Conservation (phyloP, 1,284 basidiomycete genomes). For the Tylopilus orsonianus region DNA sequence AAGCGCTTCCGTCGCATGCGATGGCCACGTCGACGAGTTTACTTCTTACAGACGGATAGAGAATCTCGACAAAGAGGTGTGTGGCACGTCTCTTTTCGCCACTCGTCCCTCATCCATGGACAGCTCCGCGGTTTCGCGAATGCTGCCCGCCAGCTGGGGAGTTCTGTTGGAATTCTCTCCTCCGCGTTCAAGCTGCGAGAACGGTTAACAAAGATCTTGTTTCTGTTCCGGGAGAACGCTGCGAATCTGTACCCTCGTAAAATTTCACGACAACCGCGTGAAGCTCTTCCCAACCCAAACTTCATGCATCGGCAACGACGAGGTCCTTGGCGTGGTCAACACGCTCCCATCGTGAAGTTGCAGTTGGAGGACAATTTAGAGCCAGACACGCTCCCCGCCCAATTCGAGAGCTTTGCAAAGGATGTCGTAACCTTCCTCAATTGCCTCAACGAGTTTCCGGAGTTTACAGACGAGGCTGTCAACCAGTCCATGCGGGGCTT, state of each 20-base stretch:
- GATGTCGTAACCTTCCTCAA: conserved; percentile 53
- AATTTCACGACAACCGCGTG: conserved; percentile 33
- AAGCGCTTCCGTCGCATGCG: conserved; percentile 8
- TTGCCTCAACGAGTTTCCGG: conserved; percentile 56
- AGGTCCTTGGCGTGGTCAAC: conserved; percentile 33
- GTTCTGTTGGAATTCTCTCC: conserved; percentile 36
- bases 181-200: conserved; percentile 37
- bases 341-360: conserved; percentile 30
- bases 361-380: conserved; percentile 33
- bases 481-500: conserved; percentile 52
- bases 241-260: conserved; percentile 35
- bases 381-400: conserved; percentile 31
- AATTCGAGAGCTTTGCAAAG: conserved; percentile 46
- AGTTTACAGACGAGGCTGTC: conserved; percentile 55
- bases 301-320: conserved; percentile 37
- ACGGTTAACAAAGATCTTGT: conserved; percentile 36
- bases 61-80: conserved; percentile 35
- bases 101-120: conserved; percentile 14
- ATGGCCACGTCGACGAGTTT: conserved; percentile 1
- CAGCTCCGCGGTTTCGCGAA: conserved; percentile 37
- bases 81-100: conserved; percentile 1
- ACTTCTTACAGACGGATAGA: conserved; percentile 30
- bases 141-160: conserved; percentile 36
- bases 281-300: conserved; percentile 36
- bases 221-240: conserved; percentile 37